A percentile compares a stretch with the other conserved stretches of the same genome.
phyloP scores from a whole-genome alignment of 108 stramenopile genomes.

The Discostella pseudostelligera region DNA sequence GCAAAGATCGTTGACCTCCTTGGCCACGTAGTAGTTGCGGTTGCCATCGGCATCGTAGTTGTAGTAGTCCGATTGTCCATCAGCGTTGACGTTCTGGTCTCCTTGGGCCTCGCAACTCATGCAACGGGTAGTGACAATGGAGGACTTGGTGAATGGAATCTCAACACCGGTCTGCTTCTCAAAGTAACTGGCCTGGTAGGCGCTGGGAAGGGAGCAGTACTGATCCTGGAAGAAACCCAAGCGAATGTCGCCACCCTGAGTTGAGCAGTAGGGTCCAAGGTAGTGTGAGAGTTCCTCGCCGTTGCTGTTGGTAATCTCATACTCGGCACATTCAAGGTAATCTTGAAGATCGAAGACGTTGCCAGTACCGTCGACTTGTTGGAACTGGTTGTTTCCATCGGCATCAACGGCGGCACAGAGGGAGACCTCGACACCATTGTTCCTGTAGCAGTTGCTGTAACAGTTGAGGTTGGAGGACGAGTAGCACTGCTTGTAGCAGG shows the following conservation, averaged over 20 bases:
- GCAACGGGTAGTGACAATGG: conserved; percentile 61
- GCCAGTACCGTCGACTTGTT: conserved; percentile 11
- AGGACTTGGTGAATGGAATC: conserved; percentile 61
- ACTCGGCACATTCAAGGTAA: conserved; percentile 39
- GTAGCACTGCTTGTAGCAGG: conserved; percentile 49
- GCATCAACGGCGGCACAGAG: conserved; percentile 20
- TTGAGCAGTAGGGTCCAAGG: conserved; percentile 85
- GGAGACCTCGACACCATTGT: conserved; percentile 36
- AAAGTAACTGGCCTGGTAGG: conserved; percentile 43
- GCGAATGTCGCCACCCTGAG: conserved; percentile 77
- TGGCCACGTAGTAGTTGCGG: conserved; percentile 46
- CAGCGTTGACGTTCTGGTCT: conserved; percentile 19
- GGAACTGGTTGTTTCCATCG: conserved; percentile 29
- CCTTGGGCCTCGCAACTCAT: conserved; percentile 35
- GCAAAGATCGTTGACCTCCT: conserved; percentile 61
- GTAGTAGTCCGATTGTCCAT: conserved; percentile 32
- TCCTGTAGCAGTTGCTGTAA: conserved; percentile 45
- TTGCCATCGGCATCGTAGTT: conserved; percentile 46
- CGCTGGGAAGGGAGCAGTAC: conserved; percentile 64
- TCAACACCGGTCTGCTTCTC: conserved; percentile 37
- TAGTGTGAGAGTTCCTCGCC: conserved; percentile 54
- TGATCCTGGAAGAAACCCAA: conserved; percentile 83
- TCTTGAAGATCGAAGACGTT: conserved; percentile 23
- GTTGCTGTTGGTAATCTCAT: conserved; percentile 30
- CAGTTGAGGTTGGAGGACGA: conserved; percentile 41